Percentiles rank a stretch among this genome's conserved stretches.
Conservation (phyloP, 768 basidiomycete species). For the Tylopilus balloui region DNA sequence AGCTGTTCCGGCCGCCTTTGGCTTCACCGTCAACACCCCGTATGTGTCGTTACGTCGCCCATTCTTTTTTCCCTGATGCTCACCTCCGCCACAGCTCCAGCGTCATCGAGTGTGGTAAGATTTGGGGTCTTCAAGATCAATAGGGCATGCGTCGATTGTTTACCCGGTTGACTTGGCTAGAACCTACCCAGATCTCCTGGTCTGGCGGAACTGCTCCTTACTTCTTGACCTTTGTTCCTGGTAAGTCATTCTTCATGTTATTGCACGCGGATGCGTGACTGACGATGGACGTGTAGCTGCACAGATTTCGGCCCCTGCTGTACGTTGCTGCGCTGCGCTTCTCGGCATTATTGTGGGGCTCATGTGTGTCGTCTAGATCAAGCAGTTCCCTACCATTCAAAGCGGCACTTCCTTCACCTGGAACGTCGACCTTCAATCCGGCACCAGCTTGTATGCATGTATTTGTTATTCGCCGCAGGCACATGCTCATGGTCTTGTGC, state of each 20-base stretch:
- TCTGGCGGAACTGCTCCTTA: slow-evolving; percentile 49
- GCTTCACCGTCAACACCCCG: slow-evolving; percentile 65
- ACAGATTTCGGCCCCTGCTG: slow-evolving; percentile 48
- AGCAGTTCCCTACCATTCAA: slow-evolving; percentile 48
- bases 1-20: slow-evolving; percentile 35
- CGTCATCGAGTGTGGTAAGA: slow-evolving; percentile 51
- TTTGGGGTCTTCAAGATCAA: not conserved
- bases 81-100: slow-evolving; percentile 27
- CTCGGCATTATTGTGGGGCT: not conserved
- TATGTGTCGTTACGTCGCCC: slow-evolving; percentile 33
- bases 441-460: slow-evolving; percentile 47
- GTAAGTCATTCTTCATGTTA: slow-evolving; percentile 32
- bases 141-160: not conserved
- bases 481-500: not conserved
- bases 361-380: slow-evolving; percentile 39
- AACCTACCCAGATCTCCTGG: slow-evolving; percentile 58
- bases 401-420: slow-evolving; percentile 46
- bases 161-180: slow-evolving; percentile 31
- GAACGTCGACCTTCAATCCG: slow-evolving; percentile 44
- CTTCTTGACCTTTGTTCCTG: slow-evolving; percentile 58
- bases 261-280: not conserved
- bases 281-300: slow-evolving; percentile 40
- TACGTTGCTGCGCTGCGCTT: slow-evolving; percentile 29
- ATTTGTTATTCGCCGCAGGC: not conserved
- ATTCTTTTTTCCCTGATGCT: slow-evolving; percentile 1